Evolutionary conservation across 2,329 filamentous ascomycete genomes (phyloP).

Genomic region (Colletotrichum abscissum): DNA sequence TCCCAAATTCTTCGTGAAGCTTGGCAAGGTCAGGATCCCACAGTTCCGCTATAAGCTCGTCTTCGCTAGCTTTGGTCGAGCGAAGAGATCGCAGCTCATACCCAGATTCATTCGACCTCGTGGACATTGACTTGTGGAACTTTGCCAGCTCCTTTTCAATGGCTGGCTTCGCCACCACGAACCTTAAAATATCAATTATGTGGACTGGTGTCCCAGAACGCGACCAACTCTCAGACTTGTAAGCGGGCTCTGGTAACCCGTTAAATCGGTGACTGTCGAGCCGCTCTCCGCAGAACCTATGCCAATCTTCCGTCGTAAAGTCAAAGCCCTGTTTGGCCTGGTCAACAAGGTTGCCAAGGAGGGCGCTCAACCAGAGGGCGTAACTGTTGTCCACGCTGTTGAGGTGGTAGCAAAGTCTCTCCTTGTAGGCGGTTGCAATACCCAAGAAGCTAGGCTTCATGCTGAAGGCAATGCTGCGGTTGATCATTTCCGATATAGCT

Average conservation of each 20-base stretch:
- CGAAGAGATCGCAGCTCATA: not conserved
- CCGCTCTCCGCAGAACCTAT: slow-evolving; percentile 45
- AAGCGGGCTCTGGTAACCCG: slow-evolving; percentile 50
- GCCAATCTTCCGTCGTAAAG: slow-evolving; percentile 58
- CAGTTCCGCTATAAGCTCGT: slow-evolving; percentile 29
- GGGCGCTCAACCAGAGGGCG: slow-evolving; percentile 61
- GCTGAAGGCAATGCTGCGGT: slow-evolving; percentile 67
- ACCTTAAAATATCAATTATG: slow-evolving; percentile 73
- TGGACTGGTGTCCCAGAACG: slow-evolving; percentile 49
- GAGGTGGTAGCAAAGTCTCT: slow-evolving; percentile 70
- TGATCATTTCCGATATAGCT: slow-evolving; percentile 59
- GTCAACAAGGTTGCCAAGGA: slow-evolving; percentile 68
- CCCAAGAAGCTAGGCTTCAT: slow-evolving; percentile 70
- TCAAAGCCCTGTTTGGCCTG: slow-evolving; percentile 65
- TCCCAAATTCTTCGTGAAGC: slow-evolving; percentile 49
- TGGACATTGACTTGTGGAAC: slow-evolving; percentile 42
- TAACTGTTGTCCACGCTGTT: slow-evolving; percentile 57
- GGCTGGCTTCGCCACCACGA: slow-evolving; percentile 57
- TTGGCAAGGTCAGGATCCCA: slow-evolving; percentile 52
- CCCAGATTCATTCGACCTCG: not conserved
- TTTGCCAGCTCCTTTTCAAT: slow-evolving; percentile 50
- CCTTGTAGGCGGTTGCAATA: slow-evolving; percentile 72
- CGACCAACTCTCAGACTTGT: slow-evolving; percentile 52
- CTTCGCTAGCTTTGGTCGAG: not conserved
- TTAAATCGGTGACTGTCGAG: slow-evolving; percentile 31